These are phyloP conservation scores for Acacia crassicarpa DNA, from an alignment of 306 rosid genomes.

Conservation along the genomic window DNA sequence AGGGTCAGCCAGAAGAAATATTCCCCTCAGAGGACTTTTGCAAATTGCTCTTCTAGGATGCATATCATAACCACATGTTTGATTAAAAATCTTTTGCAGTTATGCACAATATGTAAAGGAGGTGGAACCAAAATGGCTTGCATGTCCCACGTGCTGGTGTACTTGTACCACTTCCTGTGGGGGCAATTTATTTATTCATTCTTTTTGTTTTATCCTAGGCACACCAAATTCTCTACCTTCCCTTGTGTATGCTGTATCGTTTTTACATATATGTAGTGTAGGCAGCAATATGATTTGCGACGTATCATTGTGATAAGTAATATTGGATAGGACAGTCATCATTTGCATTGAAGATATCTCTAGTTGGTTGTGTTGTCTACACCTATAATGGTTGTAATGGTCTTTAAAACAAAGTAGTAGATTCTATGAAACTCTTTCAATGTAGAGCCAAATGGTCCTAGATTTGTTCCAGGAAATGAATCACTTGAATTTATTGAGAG, in stretches of 20 bases:
- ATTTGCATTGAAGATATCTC: not conserved
- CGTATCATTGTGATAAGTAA: not conserved
- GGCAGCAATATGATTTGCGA: not conserved
- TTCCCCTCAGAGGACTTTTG: not conserved
- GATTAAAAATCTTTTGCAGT: not conserved
- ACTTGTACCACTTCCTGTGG: not conserved
- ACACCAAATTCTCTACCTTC: not conserved
- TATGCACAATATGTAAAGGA: not conserved
- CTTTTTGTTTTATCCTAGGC: not conserved
- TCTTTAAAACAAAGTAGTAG: no score
- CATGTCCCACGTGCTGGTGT: not conserved
- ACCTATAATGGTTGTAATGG: not conserved
- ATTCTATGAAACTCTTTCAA: not conserved
- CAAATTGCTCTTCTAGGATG: not conserved
- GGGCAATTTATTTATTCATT: not conserved
- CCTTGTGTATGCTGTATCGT: not conserved
- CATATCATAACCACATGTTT: not conserved
- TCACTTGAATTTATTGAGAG: not conserved
- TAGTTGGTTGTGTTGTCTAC: not conserved
- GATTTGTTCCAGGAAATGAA: not conserved
- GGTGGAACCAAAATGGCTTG: not conserved
- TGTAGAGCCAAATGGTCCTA: not conserved
- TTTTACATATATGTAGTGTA: not conserved
- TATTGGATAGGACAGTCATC: not conserved
- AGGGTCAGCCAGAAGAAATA: not conserved